A percentile compares a stretch with the other conserved stretches of the same genome.
These are phyloP conservation scores for Chaetomium cochliodes DNA, from an alignment of 495 filamentous ascomycete species.

Conservation along the genomic window DNA sequence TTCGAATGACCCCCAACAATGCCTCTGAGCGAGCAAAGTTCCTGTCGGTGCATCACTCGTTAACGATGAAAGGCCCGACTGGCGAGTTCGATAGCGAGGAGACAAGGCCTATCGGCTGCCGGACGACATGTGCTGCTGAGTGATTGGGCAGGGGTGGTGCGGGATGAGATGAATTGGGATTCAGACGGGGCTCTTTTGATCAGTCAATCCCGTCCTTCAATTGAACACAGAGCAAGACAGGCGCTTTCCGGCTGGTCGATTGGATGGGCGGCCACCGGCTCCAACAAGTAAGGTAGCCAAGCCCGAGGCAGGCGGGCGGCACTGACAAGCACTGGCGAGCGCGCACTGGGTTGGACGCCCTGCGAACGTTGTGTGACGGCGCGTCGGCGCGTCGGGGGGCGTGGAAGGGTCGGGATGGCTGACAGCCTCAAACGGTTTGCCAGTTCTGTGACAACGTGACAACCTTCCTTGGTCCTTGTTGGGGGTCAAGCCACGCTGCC, in stretches of 20 bases:
- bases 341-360: constrained; percentile 13
- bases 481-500: constrained; percentile 15
- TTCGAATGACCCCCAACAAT: neutral
- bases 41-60: constrained; percentile 11
- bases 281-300: constrained; percentile 21
- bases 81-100: constrained; percentile 8
- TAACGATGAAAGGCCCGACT: constrained; percentile 11
- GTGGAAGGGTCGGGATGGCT: constrained; percentile 2
- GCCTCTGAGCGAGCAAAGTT: neutral
- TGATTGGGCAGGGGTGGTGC: constrained; percentile 27
- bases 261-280: constrained; percentile 10
- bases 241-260: constrained; percentile 5
- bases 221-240: neutral
- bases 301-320: constrained; percentile 19
- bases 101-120: constrained; percentile 25
- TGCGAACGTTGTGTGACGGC: constrained; percentile 21
- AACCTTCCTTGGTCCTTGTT: neutral
- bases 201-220: neutral
- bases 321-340: constrained; percentile 13
- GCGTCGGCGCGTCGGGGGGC: constrained; percentile 21
- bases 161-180: constrained; percentile 18
- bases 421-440: constrained; percentile 15
- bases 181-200: constrained; percentile 4
- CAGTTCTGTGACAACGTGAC: neutral
- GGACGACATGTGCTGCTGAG: constrained; percentile 16